Evolutionary conservation across 2,329 filamentous ascomycete species (phyloP), one percentile per base, ranked within the genome.

Genomic region (Mycosphaerella sp.): DNA sequence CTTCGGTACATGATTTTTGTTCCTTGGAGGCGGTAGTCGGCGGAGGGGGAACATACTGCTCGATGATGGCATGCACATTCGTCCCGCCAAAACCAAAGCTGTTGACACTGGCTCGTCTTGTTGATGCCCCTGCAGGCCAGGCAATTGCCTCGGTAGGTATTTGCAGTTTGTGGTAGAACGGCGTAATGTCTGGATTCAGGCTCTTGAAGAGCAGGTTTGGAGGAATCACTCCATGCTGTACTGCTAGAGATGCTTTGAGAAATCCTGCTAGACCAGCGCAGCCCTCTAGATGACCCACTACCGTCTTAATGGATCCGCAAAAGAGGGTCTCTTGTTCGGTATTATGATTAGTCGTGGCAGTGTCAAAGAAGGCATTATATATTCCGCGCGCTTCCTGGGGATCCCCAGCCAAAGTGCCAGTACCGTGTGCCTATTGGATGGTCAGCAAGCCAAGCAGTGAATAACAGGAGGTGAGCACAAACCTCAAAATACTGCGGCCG

Each of bases 381-480:
- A 67, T 63, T 2, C 61, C 65, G 6, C 55, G 50, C 10, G 57
- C 59, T 49, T 69, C 66, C 14, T 56, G 55, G 10, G 65, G 64
- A 48, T 67, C 64, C 0, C 63, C 64, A 1, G 62, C 60, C 8
- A 52, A 45, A 17, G 70, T 72, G 4, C 63, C 69, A 3, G 69
- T 72, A 8, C 69, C 71, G 52, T 73, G 59, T 14, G 55, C 55
- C 34, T 38, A 38, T 38, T 12, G 12, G 12, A 3, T 4, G 34
- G 10, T n/a, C 34, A 38, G 34, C 34, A n/a, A 10, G n/a, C 34
- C 34, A 38, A 11, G 34, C 12, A 11, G 34, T 4, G 34, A 38
- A 38, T 29, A 29, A 29, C 0, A 29, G 26, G 26, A 29, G 26
- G 26, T 29, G 26, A 29, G 5, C 34, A 38, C 34, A 11, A 11